Percentiles rank a stretch among this genome's conserved stretches.
These are phyloP conservation scores for Pythium dissotocum DNA, from an alignment of 352 stramenopile genomes.

Conservation along the genomic window DNA sequence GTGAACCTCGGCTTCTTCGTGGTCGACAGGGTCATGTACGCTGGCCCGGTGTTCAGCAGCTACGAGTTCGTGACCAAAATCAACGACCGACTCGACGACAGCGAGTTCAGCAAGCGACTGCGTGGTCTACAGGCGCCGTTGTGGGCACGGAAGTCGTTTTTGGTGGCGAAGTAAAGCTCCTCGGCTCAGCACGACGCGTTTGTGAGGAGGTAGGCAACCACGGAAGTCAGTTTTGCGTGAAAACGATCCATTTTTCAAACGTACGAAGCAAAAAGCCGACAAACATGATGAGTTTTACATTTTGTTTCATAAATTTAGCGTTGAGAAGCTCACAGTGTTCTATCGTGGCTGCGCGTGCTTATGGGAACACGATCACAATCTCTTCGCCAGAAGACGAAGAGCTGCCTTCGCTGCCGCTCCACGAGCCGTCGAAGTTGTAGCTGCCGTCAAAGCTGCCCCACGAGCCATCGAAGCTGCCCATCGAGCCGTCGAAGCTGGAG, in stretches of 20 bases:
- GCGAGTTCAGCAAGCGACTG: constrained; percentile 28
- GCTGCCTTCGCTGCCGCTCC: not conserved
- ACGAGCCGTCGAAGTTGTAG: not conserved
- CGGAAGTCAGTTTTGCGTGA: not conserved
- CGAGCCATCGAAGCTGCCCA: not conserved
- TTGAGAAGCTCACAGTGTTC: not conserved
- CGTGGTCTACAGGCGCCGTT: constrained; percentile 9
- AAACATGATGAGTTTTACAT: not conserved
- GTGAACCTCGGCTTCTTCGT: constrained; percentile 36
- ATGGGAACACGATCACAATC: not conserved
- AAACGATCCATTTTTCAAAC: too few species aligned
- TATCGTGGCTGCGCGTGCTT: not conserved
- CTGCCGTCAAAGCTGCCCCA: not conserved
- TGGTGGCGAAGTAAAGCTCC: constrained; percentile 8
- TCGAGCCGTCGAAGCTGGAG: too few species aligned
- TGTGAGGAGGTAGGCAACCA: too few species aligned
- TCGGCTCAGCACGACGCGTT: too few species aligned
- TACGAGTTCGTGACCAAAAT: constrained; percentile 42
- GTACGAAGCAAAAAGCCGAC: too few species aligned
- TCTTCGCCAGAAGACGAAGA: not conserved
- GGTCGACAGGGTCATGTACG: constrained; percentile 35
- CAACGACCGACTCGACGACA: constrained; percentile 32
- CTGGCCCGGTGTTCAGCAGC: constrained; percentile 38
- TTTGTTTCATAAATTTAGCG: not conserved
- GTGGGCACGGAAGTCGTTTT: constrained; percentile 30